Base-by-base conservation (phyloP, 768 basidiomycete genomes). In the Mrakia blollopis region DNA sequence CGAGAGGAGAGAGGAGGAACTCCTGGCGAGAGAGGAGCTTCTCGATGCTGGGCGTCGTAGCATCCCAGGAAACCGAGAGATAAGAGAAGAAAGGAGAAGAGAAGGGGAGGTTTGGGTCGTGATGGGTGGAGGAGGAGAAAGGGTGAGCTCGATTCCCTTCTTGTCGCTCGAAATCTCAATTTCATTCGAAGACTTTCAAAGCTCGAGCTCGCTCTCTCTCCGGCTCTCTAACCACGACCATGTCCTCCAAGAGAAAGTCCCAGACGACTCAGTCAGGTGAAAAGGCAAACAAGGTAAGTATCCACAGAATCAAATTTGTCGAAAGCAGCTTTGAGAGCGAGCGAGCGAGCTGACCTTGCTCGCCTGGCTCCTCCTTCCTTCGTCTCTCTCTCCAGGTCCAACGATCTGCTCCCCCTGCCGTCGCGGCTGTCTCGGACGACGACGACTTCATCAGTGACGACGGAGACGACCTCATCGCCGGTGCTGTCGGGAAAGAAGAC, bases 391-490 rank as follows among this genome's bases (percentile, higher is more conserved):
- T 21, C 44, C 39, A 39, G 65, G 35, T 44, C n/a, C 25, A 37
- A 39, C 65, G 39, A 9, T 39, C 35, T 68, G 35, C 65, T 25
- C 35, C 65, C 44, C 39, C 65, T 23, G 39, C 25, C 35, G 37
- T 41, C 7, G 65, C 37, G 9, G 37, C 65, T 21, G 37, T 41
- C 65, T 68, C 65, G n/a, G 54, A 73, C n/a, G 79, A 80, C 62
- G 73, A 80, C 37, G 78, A 73, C 47, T 80, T 79, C 50, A 78
- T 78, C 73, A 70, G 67, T 11, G 80, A 80, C 65, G 79, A 79
- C 71, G 80, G 80, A 69, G 79, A 79, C 41, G 80, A 80, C 39
- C 71, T 79, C 39, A 68, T 80, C 41, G 70, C 78, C 0, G n/a
- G 61, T 21, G 73, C 80, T 3, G 79, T 67, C n/a, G 74, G 74